Evolutionary conservation across 306 rosid species (phyloP).

Genomic region (Vicia sativa): DNA sequence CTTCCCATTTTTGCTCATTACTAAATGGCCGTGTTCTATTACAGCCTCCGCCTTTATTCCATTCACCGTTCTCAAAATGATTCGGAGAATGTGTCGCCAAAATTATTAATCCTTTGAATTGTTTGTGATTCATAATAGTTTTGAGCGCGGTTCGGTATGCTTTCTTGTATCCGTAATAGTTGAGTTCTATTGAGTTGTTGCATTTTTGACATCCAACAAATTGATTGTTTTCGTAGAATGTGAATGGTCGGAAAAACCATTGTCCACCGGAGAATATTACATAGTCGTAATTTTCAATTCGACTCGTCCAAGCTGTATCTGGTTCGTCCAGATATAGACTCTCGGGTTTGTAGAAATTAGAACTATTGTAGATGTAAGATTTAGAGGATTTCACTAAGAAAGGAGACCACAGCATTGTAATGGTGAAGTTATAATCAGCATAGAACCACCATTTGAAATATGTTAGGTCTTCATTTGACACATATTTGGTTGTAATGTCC

Average conservation of each 20-base stretch:
- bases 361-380: slow-evolving; percentile 42
- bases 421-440: slow-evolving; percentile 68
- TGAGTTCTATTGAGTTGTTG: slow-evolving; percentile 41
- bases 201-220: slow-evolving; percentile 62
- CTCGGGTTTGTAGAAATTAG: slow-evolving; percentile 45
- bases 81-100: slow-evolving; percentile 79
- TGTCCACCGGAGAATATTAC: slow-evolving; percentile 80
- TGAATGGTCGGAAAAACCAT: slow-evolving; percentile 79
- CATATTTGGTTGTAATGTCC: slow-evolving; percentile 49
- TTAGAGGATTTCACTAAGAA: slow-evolving; percentile 57
- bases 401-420: slow-evolving; percentile 72
- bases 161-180: slow-evolving; percentile 53
- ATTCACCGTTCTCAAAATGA: slow-evolving; percentile 78
- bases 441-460: slow-evolving; percentile 58
- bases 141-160: slow-evolving; percentile 60
- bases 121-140: slow-evolving; percentile 44
- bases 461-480: slow-evolving; percentile 21
- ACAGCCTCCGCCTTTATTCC: slow-evolving; percentile 82
- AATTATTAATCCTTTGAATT: slow-evolving; percentile 67
- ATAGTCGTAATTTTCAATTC: slow-evolving; percentile 56
- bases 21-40: slow-evolving; percentile 55
- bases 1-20: slow-evolving; percentile 43
- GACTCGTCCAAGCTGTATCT: slow-evolving; percentile 56
- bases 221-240: slow-evolving; percentile 52
- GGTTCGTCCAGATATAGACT: slow-evolving; percentile 68